Conservation (phyloP, 768 basidiomycete species). For the Lactarius evosmus region DNA sequence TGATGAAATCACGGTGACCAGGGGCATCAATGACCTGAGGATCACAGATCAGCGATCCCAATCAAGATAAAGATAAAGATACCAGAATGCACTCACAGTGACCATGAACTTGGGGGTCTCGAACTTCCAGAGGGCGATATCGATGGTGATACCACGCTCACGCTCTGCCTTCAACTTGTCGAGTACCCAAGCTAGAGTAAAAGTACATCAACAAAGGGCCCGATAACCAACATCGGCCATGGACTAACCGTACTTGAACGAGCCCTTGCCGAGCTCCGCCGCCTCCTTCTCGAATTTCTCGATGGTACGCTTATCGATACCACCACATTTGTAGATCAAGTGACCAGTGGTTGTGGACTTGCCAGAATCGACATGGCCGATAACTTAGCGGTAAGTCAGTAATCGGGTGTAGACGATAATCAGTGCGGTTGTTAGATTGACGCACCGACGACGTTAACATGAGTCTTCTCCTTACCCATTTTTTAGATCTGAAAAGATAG, state of each 20-base stretch:
- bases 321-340: slow-evolving; percentile 99
- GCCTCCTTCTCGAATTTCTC: slow-evolving; percentile 99
- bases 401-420: slow-evolving; percentile 29
- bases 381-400: slow-evolving; percentile 54
- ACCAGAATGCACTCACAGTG: slow-evolving; percentile 55
- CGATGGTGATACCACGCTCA: slow-evolving; percentile 99
- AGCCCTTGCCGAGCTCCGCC: slow-evolving; percentile 99
- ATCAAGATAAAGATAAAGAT: slow-evolving; percentile 10
- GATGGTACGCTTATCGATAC: slow-evolving; percentile 99
- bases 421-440: slow-evolving; percentile 31
- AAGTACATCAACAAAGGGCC: slow-evolving; percentile 30
- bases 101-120: slow-evolving; percentile 97
- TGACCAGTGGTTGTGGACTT: slow-evolving; percentile 99
- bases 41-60: slow-evolving; percentile 18
- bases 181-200: slow-evolving; percentile 87
- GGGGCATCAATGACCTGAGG: slow-evolving; percentile 95
- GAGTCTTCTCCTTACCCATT: slow-evolving; percentile 96
- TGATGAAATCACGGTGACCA: slow-evolving; percentile 99
- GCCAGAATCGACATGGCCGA: slow-evolving; percentile 99
- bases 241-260: slow-evolving; percentile 89
- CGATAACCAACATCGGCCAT: slow-evolving; percentile 10
- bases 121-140: slow-evolving; percentile 99
- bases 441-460: slow-evolving; percentile 97
- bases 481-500: slow-evolving; percentile 48
- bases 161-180: slow-evolving; percentile 99